Conservation (phyloP, 352 stramenopile genomes). For the Globisporangium irregulare region DNA sequence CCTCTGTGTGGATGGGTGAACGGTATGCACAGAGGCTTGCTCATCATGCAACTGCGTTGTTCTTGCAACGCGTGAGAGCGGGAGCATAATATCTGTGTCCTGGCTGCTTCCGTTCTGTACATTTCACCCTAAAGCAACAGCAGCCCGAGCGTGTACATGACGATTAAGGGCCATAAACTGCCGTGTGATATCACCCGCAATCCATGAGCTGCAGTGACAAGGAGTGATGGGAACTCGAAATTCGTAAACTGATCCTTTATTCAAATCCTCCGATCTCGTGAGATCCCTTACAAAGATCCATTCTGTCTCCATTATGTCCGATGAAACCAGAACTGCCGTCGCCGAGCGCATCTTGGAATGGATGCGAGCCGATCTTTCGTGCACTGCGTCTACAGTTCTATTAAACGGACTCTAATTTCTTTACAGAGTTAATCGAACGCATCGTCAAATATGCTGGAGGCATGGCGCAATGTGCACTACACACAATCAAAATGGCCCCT, state of each 20-base stretch:
- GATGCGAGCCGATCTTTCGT: neutral
- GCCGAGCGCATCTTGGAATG: conserved; percentile 2
- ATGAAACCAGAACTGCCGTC: neutral
- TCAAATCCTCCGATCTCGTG: neutral
- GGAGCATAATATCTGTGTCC: too few relatives aligned
- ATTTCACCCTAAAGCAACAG: too few relatives aligned
- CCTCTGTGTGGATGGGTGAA: neutral
- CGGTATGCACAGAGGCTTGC: neutral
- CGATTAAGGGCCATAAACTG: neutral
- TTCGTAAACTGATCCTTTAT: neutral
- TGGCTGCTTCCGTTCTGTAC: too few relatives aligned
- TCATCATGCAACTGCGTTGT: neutral
- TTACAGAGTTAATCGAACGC: neutral
- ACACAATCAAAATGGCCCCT: too few relatives aligned
- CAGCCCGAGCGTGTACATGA: too few relatives aligned
- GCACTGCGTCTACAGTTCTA: neutral
- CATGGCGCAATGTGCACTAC: too few relatives aligned
- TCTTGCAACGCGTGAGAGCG: neutral
- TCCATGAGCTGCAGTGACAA: neutral
- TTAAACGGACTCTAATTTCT: neutral
- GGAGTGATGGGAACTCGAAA: neutral
- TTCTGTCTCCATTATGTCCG: neutral
- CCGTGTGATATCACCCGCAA: neutral
- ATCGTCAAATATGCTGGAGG: neutral
- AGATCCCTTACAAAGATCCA: neutral